A percentile compares a stretch with the other conserved stretches of the same genome.
phyloP scores from a whole-genome alignment of 352 stramenopile genomes.

The Blastocystis sp. region DNA sequence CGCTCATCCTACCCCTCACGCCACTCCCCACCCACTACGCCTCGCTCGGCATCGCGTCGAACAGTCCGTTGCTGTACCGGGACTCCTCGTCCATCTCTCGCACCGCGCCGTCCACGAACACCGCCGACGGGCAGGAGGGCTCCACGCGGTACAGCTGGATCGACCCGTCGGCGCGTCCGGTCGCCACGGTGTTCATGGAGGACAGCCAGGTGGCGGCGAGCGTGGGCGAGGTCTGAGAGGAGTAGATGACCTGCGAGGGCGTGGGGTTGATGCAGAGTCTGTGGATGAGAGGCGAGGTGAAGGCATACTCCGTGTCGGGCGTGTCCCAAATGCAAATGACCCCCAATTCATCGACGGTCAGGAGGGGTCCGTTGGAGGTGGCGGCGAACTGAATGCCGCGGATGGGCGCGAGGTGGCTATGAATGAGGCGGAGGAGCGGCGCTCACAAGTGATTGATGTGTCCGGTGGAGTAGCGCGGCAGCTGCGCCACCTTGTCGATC shows the following conservation, averaged over 20 bases:
- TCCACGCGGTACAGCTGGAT: conserved; percentile 41
- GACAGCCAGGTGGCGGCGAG: conserved; percentile 20
- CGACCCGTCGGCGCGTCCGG: neutral
- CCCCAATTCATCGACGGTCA: conserved; percentile 10
- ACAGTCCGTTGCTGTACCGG: neutral
- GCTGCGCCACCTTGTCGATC: neutral
- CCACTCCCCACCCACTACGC: neutral
- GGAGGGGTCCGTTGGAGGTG: neutral
- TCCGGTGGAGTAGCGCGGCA: neutral
- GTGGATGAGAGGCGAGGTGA: neutral
- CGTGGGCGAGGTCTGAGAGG: neutral
- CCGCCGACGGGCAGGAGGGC: neutral
- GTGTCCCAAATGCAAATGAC: conserved; percentile 66
- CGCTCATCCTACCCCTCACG: conserved; percentile 1
- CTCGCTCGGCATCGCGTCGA: conserved; percentile 12
- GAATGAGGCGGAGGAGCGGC: neutral
- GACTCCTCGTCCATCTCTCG: neutral
- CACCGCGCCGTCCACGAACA: conserved; percentile 7
- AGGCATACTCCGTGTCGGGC: neutral
- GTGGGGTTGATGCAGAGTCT: conserved; percentile 40
- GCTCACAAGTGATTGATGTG: conserved; percentile 38
- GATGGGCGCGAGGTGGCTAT: conserved; percentile 23
- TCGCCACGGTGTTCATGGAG: conserved; percentile 1
- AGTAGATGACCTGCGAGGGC: conserved; percentile 66
- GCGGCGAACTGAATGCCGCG: conserved; percentile 38